Percentiles rank a stretch among this genome's conserved stretches.
Evolutionary conservation across 202 grass and related monocot species (phyloP).

Genomic region (Panicum virgatum): DNA sequence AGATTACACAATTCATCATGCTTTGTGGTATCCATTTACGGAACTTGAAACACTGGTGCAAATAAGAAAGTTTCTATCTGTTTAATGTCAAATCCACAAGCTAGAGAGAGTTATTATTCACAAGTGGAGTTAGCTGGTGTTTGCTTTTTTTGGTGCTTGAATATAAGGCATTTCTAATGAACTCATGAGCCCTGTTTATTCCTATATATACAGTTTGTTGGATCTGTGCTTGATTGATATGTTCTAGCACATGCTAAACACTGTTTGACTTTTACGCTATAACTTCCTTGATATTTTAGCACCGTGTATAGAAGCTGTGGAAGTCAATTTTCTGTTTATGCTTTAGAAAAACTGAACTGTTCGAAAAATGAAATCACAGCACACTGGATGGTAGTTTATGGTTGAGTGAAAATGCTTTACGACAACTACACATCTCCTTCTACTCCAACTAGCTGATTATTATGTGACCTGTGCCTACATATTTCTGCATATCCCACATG

Average conservation of each 20-base stretch:
- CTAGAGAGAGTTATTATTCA: not conserved
- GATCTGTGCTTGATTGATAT: slow-evolving; percentile 3
- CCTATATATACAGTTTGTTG: slow-evolving; percentile 21
- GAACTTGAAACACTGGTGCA: not conserved
- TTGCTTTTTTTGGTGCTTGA: slow-evolving; percentile 22
- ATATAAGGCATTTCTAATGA: not conserved
- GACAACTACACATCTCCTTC: slow-evolving; percentile 25
- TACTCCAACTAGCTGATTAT: slow-evolving; percentile 14
- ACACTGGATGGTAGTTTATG: slow-evolving; percentile 1
- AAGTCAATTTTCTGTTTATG: not conserved
- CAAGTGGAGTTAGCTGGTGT: not conserved
- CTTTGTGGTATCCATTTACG: not conserved
- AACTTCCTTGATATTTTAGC: slow-evolving; percentile 21
- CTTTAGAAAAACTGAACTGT: not conserved
- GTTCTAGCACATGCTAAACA: not conserved
- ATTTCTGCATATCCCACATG: slow-evolving; percentile 16
- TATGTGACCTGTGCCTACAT: not conserved
- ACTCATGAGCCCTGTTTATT: not conserved
- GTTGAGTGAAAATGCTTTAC: slow-evolving; percentile 14
- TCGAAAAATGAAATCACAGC: not conserved
- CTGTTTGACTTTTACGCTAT: not conserved
- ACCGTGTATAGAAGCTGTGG: not conserved
- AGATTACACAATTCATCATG: not conserved
- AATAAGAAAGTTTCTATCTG: slow-evolving; percentile 9
- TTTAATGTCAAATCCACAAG: slow-evolving; percentile 7